Conservation (phyloP, 495 filamentous ascomycete species). For the Penicillium ucsense region DNA sequence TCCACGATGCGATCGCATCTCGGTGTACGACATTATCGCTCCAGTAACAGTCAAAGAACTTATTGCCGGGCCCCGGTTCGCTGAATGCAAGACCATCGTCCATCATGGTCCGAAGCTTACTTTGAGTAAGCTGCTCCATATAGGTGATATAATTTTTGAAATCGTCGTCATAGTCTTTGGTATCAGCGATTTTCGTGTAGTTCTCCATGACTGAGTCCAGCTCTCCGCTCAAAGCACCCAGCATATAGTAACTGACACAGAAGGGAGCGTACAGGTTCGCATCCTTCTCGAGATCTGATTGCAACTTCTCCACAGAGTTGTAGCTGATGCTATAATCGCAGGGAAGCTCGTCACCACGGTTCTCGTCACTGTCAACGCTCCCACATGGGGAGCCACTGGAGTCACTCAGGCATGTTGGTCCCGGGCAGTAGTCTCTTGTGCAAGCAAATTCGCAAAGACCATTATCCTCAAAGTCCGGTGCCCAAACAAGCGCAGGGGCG, state of each 20-base stretch:
- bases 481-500: background rate
- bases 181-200: background rate
- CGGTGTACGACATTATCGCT: background rate
- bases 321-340: background rate
- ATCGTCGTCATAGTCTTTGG: background rate
- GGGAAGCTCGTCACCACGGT: background rate
- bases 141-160: background rate
- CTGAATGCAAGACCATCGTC: background rate
- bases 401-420: background rate
- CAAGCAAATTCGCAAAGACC: background rate
- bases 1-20: background rate
- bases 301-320: background rate
- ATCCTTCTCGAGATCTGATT: background rate
- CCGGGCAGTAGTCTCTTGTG: background rate
- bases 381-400: background rate
- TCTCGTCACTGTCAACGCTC: background rate
- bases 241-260: background rate
- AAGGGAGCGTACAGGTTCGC: background rate
- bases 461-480: background rate
- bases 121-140: background rate
- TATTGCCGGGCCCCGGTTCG: background rate
- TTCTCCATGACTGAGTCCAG: background rate
- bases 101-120: background rate
- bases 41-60: background rate
- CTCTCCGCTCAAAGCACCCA: background rate